These are phyloP conservation scores for Vanderwaltozyma verrucispora DNA, from an alignment of 805 yeast genomes.

Conservation along the genomic window DNA sequence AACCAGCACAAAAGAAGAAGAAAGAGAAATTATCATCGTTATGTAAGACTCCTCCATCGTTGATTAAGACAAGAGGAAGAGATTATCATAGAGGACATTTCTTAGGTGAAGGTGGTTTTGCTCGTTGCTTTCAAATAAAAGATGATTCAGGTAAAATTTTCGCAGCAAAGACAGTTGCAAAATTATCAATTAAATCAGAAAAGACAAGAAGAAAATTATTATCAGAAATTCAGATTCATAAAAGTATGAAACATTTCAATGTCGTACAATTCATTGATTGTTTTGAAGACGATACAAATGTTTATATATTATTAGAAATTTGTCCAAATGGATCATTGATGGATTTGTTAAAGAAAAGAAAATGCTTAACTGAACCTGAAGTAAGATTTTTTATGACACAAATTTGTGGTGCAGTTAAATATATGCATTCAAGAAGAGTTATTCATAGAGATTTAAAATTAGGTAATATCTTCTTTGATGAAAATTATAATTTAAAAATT, in stretches of 20 bases:
- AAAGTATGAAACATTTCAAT: conserved; percentile 76
- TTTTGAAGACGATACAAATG: conserved; percentile 90
- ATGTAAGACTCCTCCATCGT: conserved; percentile 92
- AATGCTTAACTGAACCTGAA: conserved; percentile 76
- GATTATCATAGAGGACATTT: conserved; percentile 84
- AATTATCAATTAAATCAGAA: conserved; percentile 79
- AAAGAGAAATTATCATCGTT: conserved; percentile 81
- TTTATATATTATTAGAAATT: conserved; percentile 82
- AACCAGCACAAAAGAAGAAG: conserved; percentile 44
- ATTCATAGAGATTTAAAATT: conserved; percentile 91
- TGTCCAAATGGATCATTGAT: conserved; percentile 89
- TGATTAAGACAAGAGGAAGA: conserved; percentile 80
- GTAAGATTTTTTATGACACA: conserved; percentile 82
- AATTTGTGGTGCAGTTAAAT: conserved; percentile 84
- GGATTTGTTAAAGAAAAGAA: conserved; percentile 80
- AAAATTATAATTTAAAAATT: conserved; percentile 82
- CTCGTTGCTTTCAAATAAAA: conserved; percentile 95
- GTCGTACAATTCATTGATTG: conserved; percentile 90
- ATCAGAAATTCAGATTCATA: conserved; percentile 90
- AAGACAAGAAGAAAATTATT: conserved; percentile 74
- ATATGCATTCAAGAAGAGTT: conserved; percentile 85
- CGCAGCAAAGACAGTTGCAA: conserved; percentile 97
- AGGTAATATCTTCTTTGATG: conserved; percentile 90
- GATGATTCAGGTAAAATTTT: conserved; percentile 75
- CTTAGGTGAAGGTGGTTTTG: conserved; percentile 96